Conservation (phyloP, 805 yeast species). For the Metschnikowia lunata region DNA sequence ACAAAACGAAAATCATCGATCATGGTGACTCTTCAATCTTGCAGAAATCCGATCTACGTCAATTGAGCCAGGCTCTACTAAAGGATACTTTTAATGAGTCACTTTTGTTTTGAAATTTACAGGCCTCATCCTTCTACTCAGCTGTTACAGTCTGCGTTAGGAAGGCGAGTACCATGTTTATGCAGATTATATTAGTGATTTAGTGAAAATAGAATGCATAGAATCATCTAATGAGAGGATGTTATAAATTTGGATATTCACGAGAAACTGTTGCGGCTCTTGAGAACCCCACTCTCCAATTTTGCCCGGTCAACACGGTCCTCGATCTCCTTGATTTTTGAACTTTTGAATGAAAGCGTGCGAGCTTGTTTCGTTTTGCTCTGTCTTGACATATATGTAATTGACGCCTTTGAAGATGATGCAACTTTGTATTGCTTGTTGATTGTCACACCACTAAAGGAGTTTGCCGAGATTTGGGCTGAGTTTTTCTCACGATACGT, state of each 20-base stretch:
- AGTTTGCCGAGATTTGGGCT: slow-evolving; percentile 38
- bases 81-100: slow-evolving; percentile 14
- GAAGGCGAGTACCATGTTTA: no score
- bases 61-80: slow-evolving; percentile 35
- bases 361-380: slow-evolving; percentile 20
- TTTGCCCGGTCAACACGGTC: slow-evolving; percentile 21
- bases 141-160: no score
- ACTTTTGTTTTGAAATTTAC: slow-evolving; percentile 6
- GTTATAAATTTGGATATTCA: background rate
- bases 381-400: slow-evolving; percentile 46
- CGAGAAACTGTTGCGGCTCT: slow-evolving; percentile 2
- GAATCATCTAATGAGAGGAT: no score
- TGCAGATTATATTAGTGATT: no score
- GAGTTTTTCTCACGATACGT: slow-evolving; percentile 34
- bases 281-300: slow-evolving; percentile 10
- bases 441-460: slow-evolving; percentile 46
- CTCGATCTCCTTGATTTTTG: slow-evolving; percentile 26
- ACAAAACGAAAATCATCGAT: slow-evolving; percentile 35
- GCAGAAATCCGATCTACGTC: slow-evolving; percentile 31
- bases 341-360: slow-evolving; percentile 19
- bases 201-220: no score
- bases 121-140: no score
- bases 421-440: slow-evolving; percentile 52
- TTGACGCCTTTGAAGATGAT: slow-evolving; percentile 53
- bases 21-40: slow-evolving; percentile 42